Percentiles rank a stretch among this genome's conserved stretches.
phyloP scores from a whole-genome alignment of 495 filamentous ascomycete species.

The Hypoxylon fragiforme region DNA sequence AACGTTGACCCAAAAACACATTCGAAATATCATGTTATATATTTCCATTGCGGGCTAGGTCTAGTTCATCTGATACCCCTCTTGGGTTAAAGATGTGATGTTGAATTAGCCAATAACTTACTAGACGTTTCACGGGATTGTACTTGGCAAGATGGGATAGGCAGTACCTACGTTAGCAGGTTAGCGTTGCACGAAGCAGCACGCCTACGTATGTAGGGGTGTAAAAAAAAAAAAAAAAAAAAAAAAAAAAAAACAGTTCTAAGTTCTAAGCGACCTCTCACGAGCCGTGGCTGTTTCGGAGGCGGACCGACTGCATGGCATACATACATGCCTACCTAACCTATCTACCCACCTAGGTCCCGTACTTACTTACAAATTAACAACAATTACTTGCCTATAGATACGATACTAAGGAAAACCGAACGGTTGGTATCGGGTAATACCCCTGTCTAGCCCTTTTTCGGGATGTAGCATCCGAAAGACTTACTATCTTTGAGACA shows the following conservation, averaged over 20 bases:
- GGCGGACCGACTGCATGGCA: background rate
- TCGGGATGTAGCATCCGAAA: constrained; percentile 3
- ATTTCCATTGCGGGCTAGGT: background rate
- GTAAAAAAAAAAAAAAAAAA: too few species aligned
- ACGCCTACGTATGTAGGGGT: too few species aligned
- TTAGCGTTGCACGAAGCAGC: background rate
- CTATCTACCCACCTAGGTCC: background rate
- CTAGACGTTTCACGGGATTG: constrained; percentile 1
- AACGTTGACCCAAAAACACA: too few species aligned
- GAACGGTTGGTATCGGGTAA: constrained; percentile 9
- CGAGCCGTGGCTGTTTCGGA: constrained; percentile 2
- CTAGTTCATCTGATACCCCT: constrained; percentile 5
- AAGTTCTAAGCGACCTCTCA: background rate
- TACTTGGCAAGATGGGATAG: background rate
- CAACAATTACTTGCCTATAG: too few species aligned
- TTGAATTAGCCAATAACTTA: constrained; percentile 10
- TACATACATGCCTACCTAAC: too few species aligned
- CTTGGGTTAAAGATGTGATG: constrained; percentile 7
- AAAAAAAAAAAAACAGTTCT: too few species aligned
- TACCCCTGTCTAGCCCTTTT: background rate
- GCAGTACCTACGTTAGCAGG: too few species aligned
- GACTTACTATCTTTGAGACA: background rate
- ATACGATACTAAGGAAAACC: background rate
- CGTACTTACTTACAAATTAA: too few species aligned
- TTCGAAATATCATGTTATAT: constrained; percentile 6